Conservation (phyloP, 768 basidiomycete species). For the Macrocybe gigantea region DNA sequence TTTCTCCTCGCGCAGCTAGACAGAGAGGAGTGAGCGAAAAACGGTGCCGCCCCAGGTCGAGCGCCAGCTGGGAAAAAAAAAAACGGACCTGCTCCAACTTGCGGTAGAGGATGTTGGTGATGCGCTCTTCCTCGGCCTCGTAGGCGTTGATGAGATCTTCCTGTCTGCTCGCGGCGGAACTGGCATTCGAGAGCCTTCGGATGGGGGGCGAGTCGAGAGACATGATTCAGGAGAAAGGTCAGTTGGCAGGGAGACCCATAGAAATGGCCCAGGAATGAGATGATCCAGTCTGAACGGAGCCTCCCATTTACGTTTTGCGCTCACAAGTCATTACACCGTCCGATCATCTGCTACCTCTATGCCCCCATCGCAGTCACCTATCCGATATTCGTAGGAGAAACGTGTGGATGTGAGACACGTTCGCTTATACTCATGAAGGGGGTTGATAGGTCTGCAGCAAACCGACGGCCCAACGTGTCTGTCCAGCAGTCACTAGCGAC, state of each 20-base stretch:
- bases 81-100: constrained; percentile 71
- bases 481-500: too few species aligned
- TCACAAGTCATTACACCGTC: constrained; percentile 1
- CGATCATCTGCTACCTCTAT: too few species aligned
- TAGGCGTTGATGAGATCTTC: constrained; percentile 85
- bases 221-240: constrained; percentile 17
- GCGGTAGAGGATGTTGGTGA: constrained; percentile 75
- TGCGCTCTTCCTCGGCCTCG: constrained; percentile 87
- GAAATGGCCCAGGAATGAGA: too few species aligned
- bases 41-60: background rate
- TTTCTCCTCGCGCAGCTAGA: constrained; percentile 77
- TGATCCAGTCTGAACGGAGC: too few species aligned
- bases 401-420: too few species aligned
- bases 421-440: too few species aligned
- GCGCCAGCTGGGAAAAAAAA: constrained; percentile 9
- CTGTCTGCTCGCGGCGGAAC: constrained; percentile 46
- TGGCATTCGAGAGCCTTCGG: constrained; percentile 40
- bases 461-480: too few species aligned
- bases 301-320: background rate
- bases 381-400: too few species aligned
- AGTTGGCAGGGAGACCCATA: background rate
- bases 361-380: too few species aligned
- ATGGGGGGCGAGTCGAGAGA: constrained; percentile 48
- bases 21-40: background rate
- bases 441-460: too few species aligned